Evolutionary conservation across 139 green algal genomes (phyloP).

Genomic region (Coelastrella sp.): DNA sequence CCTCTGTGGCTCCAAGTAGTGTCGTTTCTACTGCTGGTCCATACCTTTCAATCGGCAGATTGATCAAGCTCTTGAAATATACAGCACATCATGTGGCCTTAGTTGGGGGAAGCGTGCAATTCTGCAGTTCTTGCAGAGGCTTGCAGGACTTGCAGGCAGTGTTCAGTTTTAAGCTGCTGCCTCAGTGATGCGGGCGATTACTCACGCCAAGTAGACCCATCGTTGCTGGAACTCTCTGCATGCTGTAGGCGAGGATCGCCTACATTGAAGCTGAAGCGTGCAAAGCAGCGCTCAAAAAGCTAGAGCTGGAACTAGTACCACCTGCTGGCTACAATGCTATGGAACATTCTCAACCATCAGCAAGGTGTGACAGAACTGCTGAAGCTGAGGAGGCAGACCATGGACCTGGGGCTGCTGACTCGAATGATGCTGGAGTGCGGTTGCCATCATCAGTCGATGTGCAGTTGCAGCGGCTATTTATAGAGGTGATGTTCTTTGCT

Average conservation of each 20-base stretch:
- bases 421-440: neutral
- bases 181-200: no score
- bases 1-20: no score
- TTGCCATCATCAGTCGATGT: neutral
- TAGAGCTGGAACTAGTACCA: conserved; percentile 44
- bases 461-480: conserved; percentile 35
- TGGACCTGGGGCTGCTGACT: conserved; percentile 49
- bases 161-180: no score
- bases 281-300: conserved; percentile 44
- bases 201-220: neutral
- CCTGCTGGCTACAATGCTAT: conserved; percentile 35
- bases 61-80: no score
- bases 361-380: neutral
- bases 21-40: no score
- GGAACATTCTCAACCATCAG: neutral
- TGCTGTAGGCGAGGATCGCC: conserved; percentile 51
- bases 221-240: conserved; percentile 56
- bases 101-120: no score
- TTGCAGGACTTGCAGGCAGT: no score
- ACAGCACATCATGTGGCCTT: no score
- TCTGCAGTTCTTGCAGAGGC: no score
- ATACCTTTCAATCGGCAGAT: no score
- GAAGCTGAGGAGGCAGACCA: neutral
- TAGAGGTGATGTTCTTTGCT: neutral
- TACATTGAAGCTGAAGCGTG: conserved; percentile 65